phyloP scores from a whole-genome alignment of 2,329 filamentous ascomycete genomes.

The Arthrobotrys conoides region DNA sequence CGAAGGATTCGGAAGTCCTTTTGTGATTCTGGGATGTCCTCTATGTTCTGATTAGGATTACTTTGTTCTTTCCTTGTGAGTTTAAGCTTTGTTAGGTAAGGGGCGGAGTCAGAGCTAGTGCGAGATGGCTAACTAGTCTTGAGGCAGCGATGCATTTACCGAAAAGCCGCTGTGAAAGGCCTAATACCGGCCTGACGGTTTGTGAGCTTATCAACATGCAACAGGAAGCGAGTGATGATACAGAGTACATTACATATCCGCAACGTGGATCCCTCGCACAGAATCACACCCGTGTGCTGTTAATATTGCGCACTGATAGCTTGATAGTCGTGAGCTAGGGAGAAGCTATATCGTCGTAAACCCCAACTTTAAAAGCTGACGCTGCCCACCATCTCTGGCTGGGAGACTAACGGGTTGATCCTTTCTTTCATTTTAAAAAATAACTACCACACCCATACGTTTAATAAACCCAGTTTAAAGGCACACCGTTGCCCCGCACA shows the following conservation, averaged over 20 bases:
- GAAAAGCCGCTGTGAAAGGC: constrained; percentile 1
- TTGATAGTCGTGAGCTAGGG: neutral
- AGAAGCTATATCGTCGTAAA: constrained; percentile 20
- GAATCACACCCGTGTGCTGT: constrained; percentile 18
- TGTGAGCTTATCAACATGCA: constrained; percentile 18
- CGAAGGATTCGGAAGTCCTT: constrained; percentile 5
- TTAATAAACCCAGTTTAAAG: constrained; percentile 1
- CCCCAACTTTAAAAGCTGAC: constrained; percentile 54
- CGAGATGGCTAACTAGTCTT: neutral
- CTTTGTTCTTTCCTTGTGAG: neutral
- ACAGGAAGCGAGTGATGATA: constrained; percentile 24
- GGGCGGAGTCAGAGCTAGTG: constrained; percentile 27
- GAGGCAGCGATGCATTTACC: constrained; percentile 19
- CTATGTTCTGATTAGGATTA: neutral
- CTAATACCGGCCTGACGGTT: neutral
- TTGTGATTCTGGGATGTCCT: neutral
- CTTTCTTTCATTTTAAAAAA: constrained; percentile 15
- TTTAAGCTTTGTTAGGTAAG: constrained; percentile 23
- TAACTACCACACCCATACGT: constrained; percentile 12
- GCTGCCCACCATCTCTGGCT: constrained; percentile 37
- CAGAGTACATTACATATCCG: constrained; percentile 4
- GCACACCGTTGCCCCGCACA: constrained; percentile 11
- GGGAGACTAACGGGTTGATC: constrained; percentile 24
- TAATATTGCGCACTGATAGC: constrained; percentile 25
- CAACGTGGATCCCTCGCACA: constrained; percentile 47